phyloP scores from a whole-genome alignment of 805 yeast species.

The Nakazawaea ambrosiae region DNA sequence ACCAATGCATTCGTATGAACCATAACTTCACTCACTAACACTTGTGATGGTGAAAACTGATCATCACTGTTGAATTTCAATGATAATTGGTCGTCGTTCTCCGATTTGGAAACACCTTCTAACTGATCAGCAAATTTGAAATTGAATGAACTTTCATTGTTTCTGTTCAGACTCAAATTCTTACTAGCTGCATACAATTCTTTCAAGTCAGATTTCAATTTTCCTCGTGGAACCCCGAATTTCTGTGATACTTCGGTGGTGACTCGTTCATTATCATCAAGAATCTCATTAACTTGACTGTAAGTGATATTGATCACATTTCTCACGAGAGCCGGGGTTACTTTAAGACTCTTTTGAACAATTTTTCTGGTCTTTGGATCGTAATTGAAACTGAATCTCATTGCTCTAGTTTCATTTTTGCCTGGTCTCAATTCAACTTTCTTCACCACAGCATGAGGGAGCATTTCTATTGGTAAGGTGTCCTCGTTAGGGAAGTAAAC shows the following conservation, averaged over 20 bases:
- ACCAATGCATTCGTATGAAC: conserved; percentile 63
- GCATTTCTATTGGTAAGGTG: conserved; percentile 57
- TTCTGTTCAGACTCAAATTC: conserved; percentile 24
- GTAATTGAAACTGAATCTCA: conserved; percentile 32
- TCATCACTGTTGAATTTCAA: conserved; percentile 18
- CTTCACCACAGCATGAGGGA: conserved; percentile 51
- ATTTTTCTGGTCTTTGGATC: conserved; percentile 17
- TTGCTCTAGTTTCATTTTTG: conserved; percentile 32
- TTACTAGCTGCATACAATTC: conserved; percentile 26
- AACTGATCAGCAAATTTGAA: conserved; percentile 10
- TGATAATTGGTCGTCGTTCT: conserved; percentile 15
- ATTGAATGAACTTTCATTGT: conserved; percentile 27
- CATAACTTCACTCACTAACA: conserved; percentile 81
- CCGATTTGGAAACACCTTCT: conserved; percentile 17
- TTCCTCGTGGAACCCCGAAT: conserved; percentile 2
- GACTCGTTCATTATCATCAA: conserved; percentile 23
- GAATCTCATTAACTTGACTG: conserved; percentile 47
- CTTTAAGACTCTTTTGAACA: conserved; percentile 21
- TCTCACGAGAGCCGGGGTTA: conserved; percentile 34
- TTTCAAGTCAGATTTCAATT: conserved; percentile 26
- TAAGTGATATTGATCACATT: conserved; percentile 56
- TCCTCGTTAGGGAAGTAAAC: conserved; percentile 52
- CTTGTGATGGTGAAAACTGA: conserved; percentile 37
- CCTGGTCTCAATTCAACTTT: conserved; percentile 42
- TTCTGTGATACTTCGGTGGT: conserved; percentile 4